Evolutionary conservation across 148 eudicot species (phyloP).

Genomic region (Arctostaphylos glauca): DNA sequence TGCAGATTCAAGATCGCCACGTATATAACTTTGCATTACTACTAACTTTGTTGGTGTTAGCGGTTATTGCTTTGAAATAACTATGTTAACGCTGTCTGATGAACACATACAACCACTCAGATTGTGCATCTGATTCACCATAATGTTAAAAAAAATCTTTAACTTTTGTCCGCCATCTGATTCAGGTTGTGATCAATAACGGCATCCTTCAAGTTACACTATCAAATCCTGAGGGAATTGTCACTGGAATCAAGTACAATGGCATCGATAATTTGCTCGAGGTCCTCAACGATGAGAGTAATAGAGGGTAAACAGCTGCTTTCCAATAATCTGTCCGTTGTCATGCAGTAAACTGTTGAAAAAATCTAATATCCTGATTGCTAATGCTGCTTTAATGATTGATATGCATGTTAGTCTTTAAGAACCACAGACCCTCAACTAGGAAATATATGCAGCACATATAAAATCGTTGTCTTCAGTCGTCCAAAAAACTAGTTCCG

Average conservation of each 20-base stretch:
- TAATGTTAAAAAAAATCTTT: background rate
- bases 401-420: background rate
- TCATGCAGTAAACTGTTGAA: background rate
- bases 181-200: slow-evolving; percentile 73
- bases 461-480: background rate
- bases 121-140: background rate
- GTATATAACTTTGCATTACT: slow-evolving; percentile 26
- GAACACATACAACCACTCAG: background rate
- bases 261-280: slow-evolving; percentile 84
- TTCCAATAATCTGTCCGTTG: background rate
- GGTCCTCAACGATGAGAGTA: slow-evolving; percentile 46
- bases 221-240: slow-evolving; percentile 76
- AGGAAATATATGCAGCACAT: background rate
- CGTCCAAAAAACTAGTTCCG: background rate
- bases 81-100: too few species aligned
- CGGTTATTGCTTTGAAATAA: background rate
- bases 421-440: background rate
- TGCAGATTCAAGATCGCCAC: slow-evolving; percentile 60
- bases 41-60: background rate
- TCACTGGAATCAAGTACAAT: slow-evolving; percentile 61
- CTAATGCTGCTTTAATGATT: background rate
- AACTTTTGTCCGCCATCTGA: background rate
- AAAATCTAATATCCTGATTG: background rate
- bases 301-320: slow-evolving; percentile 58
- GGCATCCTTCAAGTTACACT: slow-evolving; percentile 74